A percentile compares a stretch with the other conserved stretches of the same genome.
Conservation (phyloP, 2,329 filamentous ascomycete species). For the Microsporum canis region DNA sequence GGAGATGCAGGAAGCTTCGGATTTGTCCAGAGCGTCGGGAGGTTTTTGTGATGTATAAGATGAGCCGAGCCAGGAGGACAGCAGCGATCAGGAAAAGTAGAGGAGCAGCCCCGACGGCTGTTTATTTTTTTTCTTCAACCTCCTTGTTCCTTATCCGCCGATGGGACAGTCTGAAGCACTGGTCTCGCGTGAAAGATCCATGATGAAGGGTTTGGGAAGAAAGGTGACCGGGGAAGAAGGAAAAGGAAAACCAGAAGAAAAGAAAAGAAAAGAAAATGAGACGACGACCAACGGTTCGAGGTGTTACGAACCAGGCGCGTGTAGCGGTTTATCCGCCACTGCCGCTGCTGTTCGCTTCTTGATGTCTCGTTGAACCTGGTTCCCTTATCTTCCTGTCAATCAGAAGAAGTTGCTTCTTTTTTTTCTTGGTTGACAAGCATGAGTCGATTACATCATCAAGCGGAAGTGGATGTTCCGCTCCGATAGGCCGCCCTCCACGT, state of each 20-base stretch:
- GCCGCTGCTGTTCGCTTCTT: background rate
- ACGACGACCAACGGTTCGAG: background rate
- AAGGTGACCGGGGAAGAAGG: background rate
- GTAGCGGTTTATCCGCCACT: conserved; percentile 1
- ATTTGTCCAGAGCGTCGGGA: background rate
- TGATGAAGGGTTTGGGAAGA: conserved; percentile 6
- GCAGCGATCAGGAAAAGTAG: background rate
- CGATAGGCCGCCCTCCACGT: background rate
- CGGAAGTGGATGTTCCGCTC: background rate
- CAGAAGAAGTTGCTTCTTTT: background rate
- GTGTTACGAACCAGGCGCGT: background rate
- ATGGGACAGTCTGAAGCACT: conserved; percentile 10
- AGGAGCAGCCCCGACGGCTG: background rate
- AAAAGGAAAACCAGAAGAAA: background rate
- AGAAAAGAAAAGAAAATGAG: background rate
- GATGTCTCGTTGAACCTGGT: background rate
- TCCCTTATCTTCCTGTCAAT: background rate
- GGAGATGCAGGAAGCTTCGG: background rate
- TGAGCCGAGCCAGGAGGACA: background rate
- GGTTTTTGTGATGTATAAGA: background rate
- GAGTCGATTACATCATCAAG: background rate
- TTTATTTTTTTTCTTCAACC: background rate
- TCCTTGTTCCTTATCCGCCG: conserved; percentile 9
- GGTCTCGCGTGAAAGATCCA: conserved; percentile 13
- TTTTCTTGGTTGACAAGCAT: background rate